Evolutionary conservation across 352 stramenopile genomes (phyloP).

Genomic region (Thraustochytrium sp.): DNA sequence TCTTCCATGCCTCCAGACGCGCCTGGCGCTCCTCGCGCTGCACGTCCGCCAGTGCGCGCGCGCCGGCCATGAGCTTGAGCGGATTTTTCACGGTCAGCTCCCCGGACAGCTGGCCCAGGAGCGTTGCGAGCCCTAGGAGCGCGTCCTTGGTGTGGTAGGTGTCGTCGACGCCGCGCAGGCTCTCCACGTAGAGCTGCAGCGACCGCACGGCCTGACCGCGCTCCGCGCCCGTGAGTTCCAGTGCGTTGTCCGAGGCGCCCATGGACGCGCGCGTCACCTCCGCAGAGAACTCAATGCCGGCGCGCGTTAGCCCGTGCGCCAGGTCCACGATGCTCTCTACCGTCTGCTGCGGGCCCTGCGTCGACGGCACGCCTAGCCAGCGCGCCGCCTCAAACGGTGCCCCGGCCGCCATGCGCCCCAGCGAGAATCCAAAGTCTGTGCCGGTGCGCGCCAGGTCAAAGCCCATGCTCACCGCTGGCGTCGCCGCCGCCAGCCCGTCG

Average conservation of each 20-base stretch:
- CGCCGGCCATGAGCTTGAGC: conserved; percentile 11
- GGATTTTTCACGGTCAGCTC: conserved; percentile 11
- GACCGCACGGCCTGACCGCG: not conserved
- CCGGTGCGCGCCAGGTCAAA: not conserved
- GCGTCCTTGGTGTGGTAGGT: not conserved
- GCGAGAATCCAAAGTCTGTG: not conserved
- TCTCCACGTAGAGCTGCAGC: not conserved
- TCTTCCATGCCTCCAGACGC: not conserved
- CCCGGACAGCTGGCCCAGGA: not conserved
- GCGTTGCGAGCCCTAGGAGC: not conserved
- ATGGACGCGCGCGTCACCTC: not conserved
- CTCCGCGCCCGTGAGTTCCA: not conserved
- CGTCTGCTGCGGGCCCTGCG: not conserved
- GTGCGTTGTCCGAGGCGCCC: not conserved
- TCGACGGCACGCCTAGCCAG: not conserved
- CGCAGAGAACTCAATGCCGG: not conserved
- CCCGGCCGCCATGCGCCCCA: not conserved
- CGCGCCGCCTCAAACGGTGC: not conserved
- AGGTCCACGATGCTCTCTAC: not conserved
- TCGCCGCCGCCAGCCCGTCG: not conserved
- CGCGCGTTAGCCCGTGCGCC: not conserved
- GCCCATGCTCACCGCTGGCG: conserved; percentile 10
- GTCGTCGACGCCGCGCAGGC: not conserved
- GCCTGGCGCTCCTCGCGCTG: not conserved
- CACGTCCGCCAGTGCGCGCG: not conserved